Evolutionary conservation across 805 yeast genomes (phyloP), one percentile per base, ranked within the genome.

Genomic region (Lipomyces oligophaga): DNA sequence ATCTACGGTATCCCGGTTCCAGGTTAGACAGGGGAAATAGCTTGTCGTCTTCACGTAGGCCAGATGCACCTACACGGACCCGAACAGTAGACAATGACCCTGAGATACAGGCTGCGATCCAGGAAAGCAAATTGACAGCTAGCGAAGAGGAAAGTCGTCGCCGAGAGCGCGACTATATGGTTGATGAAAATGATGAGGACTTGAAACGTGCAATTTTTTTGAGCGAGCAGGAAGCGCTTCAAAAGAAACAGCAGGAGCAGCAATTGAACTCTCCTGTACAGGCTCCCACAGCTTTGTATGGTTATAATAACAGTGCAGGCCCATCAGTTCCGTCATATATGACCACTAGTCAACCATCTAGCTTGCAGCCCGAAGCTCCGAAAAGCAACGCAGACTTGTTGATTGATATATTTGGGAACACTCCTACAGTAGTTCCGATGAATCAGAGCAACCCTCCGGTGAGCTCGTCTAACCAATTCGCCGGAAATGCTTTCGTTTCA

Each of bases 31-130:
- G n/a, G n/a, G n/a, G n/a, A n/a, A n/a, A n/a, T n/a, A n/a, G n/a
- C n/a, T n/a, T n/a, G n/a, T n/a, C n/a, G n/a, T n/a, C n/a, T n/a
- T n/a, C n/a, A n/a, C n/a, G n/a, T n/a, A n/a, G n/a, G n/a, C n/a
- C n/a, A n/a, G n/a, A n/a, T n/a, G n/a, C n/a, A n/a, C n/a, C n/a
- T n/a, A n/a, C n/a, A n/a, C n/a, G n/a, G n/a, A n/a, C n/a, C n/a
- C n/a, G n/a, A n/a, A n/a, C n/a, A n/a, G 28, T 16, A 74, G 57
- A 45, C 5, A 60, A 76, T 50, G 49, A 87, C 59, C 83, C 79
- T 15, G 96, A 86, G 42, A 68, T 90, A 58, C 82, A 79, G 64
- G 74, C 74, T 40, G 97, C 96, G 0, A 68, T 90, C 43, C 95
- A 84, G 57, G 83, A 82, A 60, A 82, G 93, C 41, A 77, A 78